phyloP scores from a whole-genome alignment of 331 rosid species.

The Spiraea crenata region DNA sequence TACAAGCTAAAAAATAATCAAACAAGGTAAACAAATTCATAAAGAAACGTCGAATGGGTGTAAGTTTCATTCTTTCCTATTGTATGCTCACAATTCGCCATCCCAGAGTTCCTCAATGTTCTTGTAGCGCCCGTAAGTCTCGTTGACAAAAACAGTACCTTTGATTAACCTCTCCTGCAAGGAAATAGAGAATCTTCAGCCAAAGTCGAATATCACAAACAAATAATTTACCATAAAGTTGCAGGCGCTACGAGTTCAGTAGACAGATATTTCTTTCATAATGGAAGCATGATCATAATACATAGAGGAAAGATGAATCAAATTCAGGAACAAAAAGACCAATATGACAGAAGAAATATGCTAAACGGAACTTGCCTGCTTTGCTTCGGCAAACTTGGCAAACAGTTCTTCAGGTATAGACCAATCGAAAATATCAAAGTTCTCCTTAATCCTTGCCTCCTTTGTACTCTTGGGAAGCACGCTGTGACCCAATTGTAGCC shows the following conservation, averaged over 20 bases:
- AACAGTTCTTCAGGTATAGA: slow-evolving; percentile 50
- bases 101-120: slow-evolving; percentile 68
- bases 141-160: slow-evolving; percentile 30
- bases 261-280: too few relatives aligned
- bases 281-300: background rate
- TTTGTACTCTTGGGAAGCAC: slow-evolving; percentile 66
- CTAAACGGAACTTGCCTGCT: slow-evolving; percentile 7
- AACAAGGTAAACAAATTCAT: background rate
- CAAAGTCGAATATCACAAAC: background rate
- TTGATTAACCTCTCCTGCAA: slow-evolving; percentile 54
- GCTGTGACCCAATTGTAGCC: slow-evolving; percentile 62
- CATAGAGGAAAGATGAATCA: background rate
- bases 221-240: too few relatives aligned
- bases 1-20: background rate
- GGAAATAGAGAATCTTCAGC: background rate
- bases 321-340: background rate
- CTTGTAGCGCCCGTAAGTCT: slow-evolving; percentile 42
- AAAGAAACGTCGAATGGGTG: slow-evolving; percentile 8
- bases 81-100: slow-evolving; percentile 33
- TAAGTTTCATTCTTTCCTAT: background rate
- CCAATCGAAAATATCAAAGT: slow-evolving; percentile 56
- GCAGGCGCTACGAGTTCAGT: too few relatives aligned
- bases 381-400: slow-evolving; percentile 30
- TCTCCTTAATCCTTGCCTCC: slow-evolving; percentile 47
- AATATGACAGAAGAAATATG: background rate